Base-by-base conservation (phyloP, 83 land plant genomes). In the Picea mariana region DNA sequence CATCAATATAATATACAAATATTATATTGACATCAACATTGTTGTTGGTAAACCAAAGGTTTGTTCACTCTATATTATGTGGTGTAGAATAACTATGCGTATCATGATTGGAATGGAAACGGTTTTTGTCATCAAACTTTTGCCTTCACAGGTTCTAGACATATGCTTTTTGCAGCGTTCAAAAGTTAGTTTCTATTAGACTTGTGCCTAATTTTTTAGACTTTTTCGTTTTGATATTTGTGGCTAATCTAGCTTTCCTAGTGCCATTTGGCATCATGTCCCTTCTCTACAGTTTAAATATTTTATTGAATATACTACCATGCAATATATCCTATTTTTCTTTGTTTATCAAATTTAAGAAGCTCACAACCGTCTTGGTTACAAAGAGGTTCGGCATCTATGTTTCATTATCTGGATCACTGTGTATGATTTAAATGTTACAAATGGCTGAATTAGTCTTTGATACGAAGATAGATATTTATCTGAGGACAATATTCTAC, bases 11-110 rank as follows among this genome's bases (percentile, higher is more conserved):
- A 94, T 97, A 73, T 97, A 97, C 65, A 88, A 97, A 87, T 98
- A 97, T 65, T 92, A 97, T 60, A 82, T 94, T 78, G 99, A 97
- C 81, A 92, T 97, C 81, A 97, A 98, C 84, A 94, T 97, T 77
- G 99, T 97, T 81, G 99, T 97, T 81, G 99, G 98, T 18, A 97
- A 98, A 6, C 85, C 93, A 47, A 95, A 95, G 99, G 99, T 95
- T 66, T 80, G 88, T 77, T n/a, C 73, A 0, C 44, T 44, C 49
- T 44, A 44, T 44, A 8, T 8, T 44, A 44, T 44, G 6, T 44
- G 49, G 49, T 44, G 9, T 9, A 44, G 13, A 3, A 52, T 52
- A 11, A 3, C 12, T 12, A 52, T 52, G 12, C 58, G 2, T 52
- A 52, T 52, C 2, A 11, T 52, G 58, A 52, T 52, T 52, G 58